Evolutionary conservation across 176 grass and related monocot species (phyloP), one percentile per base, ranked within the genome.

Genomic region (Musa acuminata): DNA sequence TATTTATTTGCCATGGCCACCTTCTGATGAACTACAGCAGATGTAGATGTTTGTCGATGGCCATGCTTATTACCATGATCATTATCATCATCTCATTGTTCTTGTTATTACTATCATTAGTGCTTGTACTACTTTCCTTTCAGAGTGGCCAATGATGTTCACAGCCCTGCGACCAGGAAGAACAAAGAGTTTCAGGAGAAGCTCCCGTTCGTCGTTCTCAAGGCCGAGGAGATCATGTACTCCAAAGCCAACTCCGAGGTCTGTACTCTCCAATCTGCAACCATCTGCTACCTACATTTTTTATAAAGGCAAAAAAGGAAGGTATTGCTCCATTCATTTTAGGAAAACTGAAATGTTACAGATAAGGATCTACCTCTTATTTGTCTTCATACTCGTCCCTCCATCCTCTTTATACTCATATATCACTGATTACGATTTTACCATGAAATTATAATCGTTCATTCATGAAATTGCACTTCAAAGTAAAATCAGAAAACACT

Each of bases 161-260:
- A 87, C 26, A 80, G 80, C 10, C 69, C 76, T 7, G 75, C 55
- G n/a, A 87, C 85, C 1, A 77, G 75, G n/a, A 87, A 83, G 80
- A 87, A 87, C 71, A 73, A 79, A 12, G 85, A 87, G 53, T 87
- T 70, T 70, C 85, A 83, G 71, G 85, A 87, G 76, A 87, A 87
- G 64, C 80, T 87, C 8, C 85, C 85, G 1, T 62, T 80, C 65
- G 85, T 87, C 2, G 80, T 87, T 8, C 57, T 87, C 64, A 87
- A 87, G 64, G 85, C 80, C 0, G 85, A 87, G 71, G 85, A 87
- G 72, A 87, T 87, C 53, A 82, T 87, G 76, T 87, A 87, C 63
- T 87, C 85, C n/a, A 87, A 87, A 76, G 85, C 85, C 71, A 87
- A 87, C 71, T 87, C 85, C 1, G 85, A 87, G 80, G 83, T 84